Percentiles rank a stretch among this genome's conserved stretches.
Evolutionary conservation across 148 eudicot genomes (phyloP).

Genomic region (Spergularia bocconei): DNA sequence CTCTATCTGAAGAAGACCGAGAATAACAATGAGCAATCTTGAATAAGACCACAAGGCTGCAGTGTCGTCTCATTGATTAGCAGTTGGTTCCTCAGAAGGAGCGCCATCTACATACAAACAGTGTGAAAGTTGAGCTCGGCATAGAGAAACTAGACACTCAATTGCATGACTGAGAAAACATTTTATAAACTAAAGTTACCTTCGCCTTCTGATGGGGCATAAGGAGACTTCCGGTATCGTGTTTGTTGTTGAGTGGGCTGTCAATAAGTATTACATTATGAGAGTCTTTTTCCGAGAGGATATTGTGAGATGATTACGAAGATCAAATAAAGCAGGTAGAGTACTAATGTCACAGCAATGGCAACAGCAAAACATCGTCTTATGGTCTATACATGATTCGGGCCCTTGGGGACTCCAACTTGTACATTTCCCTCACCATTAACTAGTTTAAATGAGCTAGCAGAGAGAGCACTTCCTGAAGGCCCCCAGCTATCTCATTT

Average conservation of each 20-base stretch:
- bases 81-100: constrained; percentile 55
- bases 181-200: constrained; percentile 31
- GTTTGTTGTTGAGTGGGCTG: constrained; percentile 80
- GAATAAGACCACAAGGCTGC: constrained; percentile 6
- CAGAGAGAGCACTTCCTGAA: background rate
- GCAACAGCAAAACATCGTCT: background rate
- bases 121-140: background rate
- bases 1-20: constrained; percentile 14
- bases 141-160: background rate
- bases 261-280: background rate
- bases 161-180: background rate
- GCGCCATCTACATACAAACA: constrained; percentile 43
- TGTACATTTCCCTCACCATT: too few species aligned
- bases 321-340: background rate
- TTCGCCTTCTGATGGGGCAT: constrained; percentile 87
- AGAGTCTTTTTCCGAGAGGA: background rate
- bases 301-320: too few species aligned
- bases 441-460: background rate
- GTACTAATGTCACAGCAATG: background rate
- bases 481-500: background rate
- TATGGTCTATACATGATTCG: background rate
- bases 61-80: constrained; percentile 45
- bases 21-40: constrained; percentile 32
- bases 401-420: background rate
- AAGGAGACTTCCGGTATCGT: constrained; percentile 84